Conservation (phyloP, 768 basidiomycete species). For the Naganishia onofrii region DNA sequence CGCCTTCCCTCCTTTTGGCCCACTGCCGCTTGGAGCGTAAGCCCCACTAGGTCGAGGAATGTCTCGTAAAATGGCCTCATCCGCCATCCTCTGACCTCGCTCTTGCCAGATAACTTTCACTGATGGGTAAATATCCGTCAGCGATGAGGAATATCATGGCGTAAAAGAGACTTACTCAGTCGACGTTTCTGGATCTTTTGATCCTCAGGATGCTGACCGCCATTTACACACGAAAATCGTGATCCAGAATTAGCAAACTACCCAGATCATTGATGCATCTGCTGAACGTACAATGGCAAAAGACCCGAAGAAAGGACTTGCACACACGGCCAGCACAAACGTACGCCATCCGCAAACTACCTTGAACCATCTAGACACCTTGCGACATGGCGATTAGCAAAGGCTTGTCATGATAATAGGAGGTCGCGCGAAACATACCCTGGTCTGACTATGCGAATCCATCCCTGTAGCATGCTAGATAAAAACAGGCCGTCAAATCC, state of each 20-base stretch:
- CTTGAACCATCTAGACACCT: constrained; percentile 19
- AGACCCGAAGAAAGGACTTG: constrained; percentile 22
- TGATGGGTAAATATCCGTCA: background rate
- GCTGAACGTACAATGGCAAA: constrained; percentile 11
- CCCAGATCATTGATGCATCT: background rate
- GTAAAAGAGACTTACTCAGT: constrained; percentile 3
- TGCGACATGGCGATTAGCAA: background rate
- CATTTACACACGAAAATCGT: background rate
- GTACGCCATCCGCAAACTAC: constrained; percentile 20
- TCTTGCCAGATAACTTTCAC: constrained; percentile 27
- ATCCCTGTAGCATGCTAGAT: constrained; percentile 21
- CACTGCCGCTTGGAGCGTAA: background rate
- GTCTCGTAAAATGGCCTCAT: constrained; percentile 22
- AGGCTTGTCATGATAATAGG: background rate
- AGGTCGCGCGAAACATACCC: background rate
- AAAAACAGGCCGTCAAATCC: background rate
- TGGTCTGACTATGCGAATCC: constrained; percentile 20
- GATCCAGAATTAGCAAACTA: background rate
- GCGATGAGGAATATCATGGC: background rate
- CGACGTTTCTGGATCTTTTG: background rate
- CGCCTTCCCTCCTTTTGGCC: background rate
- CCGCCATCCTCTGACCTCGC: constrained; percentile 28
- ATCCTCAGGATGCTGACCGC: constrained; percentile 9
- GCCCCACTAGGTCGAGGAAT: background rate
- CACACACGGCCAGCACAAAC: constrained; percentile 2